A percentile compares a stretch with the other conserved stretches of the same genome.
Conservation (phyloP, 345 rosid genomes). For the Noccaea caerulescens region DNA sequence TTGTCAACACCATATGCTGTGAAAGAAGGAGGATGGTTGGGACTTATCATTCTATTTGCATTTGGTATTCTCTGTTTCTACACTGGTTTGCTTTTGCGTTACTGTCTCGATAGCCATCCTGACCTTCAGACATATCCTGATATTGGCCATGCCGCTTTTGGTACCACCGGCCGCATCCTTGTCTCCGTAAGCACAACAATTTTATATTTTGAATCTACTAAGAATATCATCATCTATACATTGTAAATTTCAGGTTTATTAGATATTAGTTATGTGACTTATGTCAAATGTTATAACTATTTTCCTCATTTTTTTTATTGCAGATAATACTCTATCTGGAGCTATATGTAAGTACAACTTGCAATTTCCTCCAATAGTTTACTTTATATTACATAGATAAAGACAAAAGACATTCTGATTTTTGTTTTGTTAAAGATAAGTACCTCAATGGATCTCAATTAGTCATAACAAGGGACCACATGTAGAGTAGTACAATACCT, state of each 20-base stretch:
- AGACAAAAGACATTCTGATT: slow-evolving; percentile 7
- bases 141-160: slow-evolving; percentile 94
- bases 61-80: slow-evolving; percentile 81
- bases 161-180: slow-evolving; percentile 65
- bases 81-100: slow-evolving; percentile 86
- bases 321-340: slow-evolving; percentile 84
- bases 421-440: neutral
- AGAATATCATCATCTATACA: slow-evolving; percentile 11
- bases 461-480: slow-evolving; percentile 37
- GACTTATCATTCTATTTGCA: slow-evolving; percentile 61
- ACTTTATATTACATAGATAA: neutral
- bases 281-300: neutral
- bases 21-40: slow-evolving; percentile 92
- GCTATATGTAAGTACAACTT: slow-evolving; percentile 79
- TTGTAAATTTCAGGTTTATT: neutral
- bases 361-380: slow-evolving; percentile 26
- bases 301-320: slow-evolving; percentile 30
- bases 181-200: slow-evolving; percentile 61
- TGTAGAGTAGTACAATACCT: slow-evolving; percentile 33
- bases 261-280: slow-evolving; percentile 16
- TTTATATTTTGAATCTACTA: slow-evolving; percentile 1
- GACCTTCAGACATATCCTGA: slow-evolving; percentile 93
- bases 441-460: neutral
- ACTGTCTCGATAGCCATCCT: slow-evolving; percentile 82
- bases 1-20: slow-evolving; percentile 92